Conservation (phyloP, 805 yeast species). For the Candida easanensis region DNA sequence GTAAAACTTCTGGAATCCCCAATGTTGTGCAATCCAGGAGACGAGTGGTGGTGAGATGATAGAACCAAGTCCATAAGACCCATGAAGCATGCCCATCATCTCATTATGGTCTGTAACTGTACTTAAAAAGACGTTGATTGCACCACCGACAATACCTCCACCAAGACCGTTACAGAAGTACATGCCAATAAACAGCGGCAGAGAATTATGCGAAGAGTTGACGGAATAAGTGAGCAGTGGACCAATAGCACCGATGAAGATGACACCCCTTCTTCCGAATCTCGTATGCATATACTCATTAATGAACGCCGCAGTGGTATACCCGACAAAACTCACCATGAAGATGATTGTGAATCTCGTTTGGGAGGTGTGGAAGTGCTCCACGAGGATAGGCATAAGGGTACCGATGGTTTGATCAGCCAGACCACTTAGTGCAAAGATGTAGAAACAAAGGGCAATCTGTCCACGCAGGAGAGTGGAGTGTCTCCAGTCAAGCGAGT, state of each 20-base stretch:
- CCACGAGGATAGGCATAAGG: slow-evolving; percentile 49
- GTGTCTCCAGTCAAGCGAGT: slow-evolving; percentile 23
- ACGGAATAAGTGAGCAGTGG: slow-evolving; percentile 36
- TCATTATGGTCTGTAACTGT: slow-evolving; percentile 51
- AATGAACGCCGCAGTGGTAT: slow-evolving; percentile 48
- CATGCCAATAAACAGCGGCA: slow-evolving; percentile 35
- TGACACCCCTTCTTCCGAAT: slow-evolving; percentile 49
- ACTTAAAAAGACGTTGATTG: slow-evolving; percentile 47
- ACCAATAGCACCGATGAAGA: slow-evolving; percentile 32
- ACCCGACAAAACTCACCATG: slow-evolving; percentile 52
- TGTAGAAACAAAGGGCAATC: slow-evolving; percentile 35
- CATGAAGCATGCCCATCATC: slow-evolving; percentile 63
- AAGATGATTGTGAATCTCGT: slow-evolving; percentile 47
- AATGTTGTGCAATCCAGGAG: slow-evolving; percentile 36
- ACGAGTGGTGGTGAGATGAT: slow-evolving; percentile 66
- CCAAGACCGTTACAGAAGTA: slow-evolving; percentile 50
- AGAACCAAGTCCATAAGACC: slow-evolving; percentile 70
- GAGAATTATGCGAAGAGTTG: slow-evolving; percentile 37
- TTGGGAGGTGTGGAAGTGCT: slow-evolving; percentile 46
- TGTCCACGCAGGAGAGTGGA: slow-evolving; percentile 43
- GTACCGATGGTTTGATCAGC: slow-evolving; percentile 64
- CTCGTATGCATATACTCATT: slow-evolving; percentile 40
- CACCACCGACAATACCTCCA: slow-evolving; percentile 53
- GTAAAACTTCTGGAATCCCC: slow-evolving; percentile 17
- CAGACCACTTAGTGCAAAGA: slow-evolving; percentile 49